Percentiles rank a stretch among this genome's conserved stretches.
These are phyloP conservation scores for Aspergillus candidus DNA, from an alignment of 2,329 filamentous ascomycete species.

Conservation along the genomic window DNA sequence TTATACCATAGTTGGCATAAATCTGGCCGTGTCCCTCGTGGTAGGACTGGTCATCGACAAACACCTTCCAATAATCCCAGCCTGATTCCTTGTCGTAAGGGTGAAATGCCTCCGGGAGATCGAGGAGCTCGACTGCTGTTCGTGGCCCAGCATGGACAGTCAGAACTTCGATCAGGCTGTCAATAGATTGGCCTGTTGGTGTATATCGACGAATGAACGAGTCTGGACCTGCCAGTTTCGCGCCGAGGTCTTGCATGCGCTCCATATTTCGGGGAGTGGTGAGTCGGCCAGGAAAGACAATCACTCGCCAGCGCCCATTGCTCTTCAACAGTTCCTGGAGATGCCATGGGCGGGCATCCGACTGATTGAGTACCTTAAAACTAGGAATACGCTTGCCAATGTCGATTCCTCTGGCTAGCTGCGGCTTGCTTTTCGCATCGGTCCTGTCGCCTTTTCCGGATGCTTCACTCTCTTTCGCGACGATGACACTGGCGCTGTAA, in stretches of 20 bases:
- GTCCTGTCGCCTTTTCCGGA: conserved; percentile 45
- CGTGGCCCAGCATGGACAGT: conserved; percentile 2
- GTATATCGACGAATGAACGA: conserved; percentile 45
- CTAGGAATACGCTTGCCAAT: conserved; percentile 33
- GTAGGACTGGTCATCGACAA: conserved; percentile 49
- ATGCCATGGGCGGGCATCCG: conserved; percentile 36
- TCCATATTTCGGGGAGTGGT: conserved; percentile 37
- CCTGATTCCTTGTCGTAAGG: conserved; percentile 43
- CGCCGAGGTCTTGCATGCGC: conserved; percentile 46
- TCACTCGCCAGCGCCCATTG: conserved; percentile 34
- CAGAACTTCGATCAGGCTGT: neutral
- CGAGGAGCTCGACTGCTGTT: conserved; percentile 27
- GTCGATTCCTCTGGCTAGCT: conserved; percentile 22
- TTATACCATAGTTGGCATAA: conserved; percentile 50
- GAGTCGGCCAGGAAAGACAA: conserved; percentile 58
- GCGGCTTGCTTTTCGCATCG: conserved; percentile 29
- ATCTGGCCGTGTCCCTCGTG: conserved; percentile 47
- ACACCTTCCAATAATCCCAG: conserved; percentile 53
- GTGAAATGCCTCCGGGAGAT: conserved; percentile 44
- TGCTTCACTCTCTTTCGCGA: conserved; percentile 48
- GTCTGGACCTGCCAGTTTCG: conserved; percentile 30
- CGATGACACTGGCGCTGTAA: conserved; percentile 52
- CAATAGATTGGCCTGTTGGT: conserved; percentile 16
- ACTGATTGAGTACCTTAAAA: conserved; percentile 30
- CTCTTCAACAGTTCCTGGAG: conserved; percentile 31